A percentile compares a stretch with the other conserved stretches of the same genome.
These are phyloP conservation scores for Schwanniomyces occidentalis DNA, from an alignment of 805 yeast species.

Conservation along the genomic window DNA sequence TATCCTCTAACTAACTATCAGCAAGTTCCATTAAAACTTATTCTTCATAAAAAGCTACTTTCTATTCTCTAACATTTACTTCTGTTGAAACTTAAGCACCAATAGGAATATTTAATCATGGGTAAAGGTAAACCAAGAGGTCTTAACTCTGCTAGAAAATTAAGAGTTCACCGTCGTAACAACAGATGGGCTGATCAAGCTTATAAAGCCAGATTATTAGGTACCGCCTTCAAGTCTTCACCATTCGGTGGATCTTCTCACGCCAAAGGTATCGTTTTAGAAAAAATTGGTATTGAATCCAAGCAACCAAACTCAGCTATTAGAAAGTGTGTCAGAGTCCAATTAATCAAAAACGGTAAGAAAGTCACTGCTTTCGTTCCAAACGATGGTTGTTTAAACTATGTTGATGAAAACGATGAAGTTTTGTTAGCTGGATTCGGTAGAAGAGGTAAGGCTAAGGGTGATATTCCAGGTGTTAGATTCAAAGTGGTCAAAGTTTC, in stretches of 20 bases:
- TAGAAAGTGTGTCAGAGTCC: slow-evolving; percentile 99
- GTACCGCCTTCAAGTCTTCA: slow-evolving; percentile 99
- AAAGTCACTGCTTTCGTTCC: slow-evolving; percentile 99
- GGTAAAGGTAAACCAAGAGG: slow-evolving; percentile 99
- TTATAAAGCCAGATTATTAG: slow-evolving; percentile 98
- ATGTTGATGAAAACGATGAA: slow-evolving; percentile 99
- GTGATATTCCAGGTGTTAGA: slow-evolving; percentile 99
- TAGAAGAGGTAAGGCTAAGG: slow-evolving; percentile 99
- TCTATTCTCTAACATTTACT: slow-evolving; percentile 4
- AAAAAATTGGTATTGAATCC: slow-evolving; percentile 99
- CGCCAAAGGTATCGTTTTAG: slow-evolving; percentile 99
- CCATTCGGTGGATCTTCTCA: slow-evolving; percentile 99
- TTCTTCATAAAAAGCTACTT: slow-evolving; percentile 1
- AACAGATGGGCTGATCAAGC: slow-evolving; percentile 99
- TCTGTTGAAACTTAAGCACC: slow-evolving; percentile 4
- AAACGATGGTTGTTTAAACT: slow-evolving; percentile 99
- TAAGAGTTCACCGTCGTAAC: slow-evolving; percentile 99
- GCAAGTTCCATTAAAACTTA: slow-evolving; percentile 2
- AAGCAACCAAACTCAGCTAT: slow-evolving; percentile 99
- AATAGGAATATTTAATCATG: slow-evolving; percentile 55
- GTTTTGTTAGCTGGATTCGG: slow-evolving; percentile 99
- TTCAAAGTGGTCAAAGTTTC: slow-evolving; percentile 99
- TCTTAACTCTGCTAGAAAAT: slow-evolving; percentile 99
- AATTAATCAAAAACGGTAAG: slow-evolving; percentile 99
- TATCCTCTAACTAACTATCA: too few species aligned